Percentiles rank a stretch among this genome's conserved stretches.
phyloP scores from a whole-genome alignment of 2,329 filamentous ascomycete species.

The Didymellaceae sp. region DNA sequence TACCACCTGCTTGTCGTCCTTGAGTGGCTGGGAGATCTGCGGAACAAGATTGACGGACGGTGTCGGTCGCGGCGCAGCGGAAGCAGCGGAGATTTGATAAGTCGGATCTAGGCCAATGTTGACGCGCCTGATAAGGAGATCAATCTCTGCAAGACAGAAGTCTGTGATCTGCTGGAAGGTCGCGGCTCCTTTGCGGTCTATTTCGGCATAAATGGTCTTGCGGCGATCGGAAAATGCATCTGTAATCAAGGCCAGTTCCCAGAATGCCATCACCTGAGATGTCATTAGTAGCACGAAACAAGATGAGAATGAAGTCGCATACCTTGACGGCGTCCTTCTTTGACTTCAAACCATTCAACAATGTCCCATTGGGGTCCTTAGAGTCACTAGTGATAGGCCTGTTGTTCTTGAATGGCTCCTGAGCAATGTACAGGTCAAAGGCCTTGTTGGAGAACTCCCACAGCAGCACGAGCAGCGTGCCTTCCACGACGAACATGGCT shows the following conservation, averaged over 20 bases:
- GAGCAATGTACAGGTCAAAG: slow-evolving; percentile 81
- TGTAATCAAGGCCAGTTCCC: slow-evolving; percentile 85
- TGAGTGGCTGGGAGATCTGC: slow-evolving; percentile 57
- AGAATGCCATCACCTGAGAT: slow-evolving; percentile 78
- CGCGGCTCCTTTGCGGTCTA: slow-evolving; percentile 79
- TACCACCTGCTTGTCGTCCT: slow-evolving; percentile 55
- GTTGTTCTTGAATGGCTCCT: slow-evolving; percentile 83
- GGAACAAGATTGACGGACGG: slow-evolving; percentile 56
- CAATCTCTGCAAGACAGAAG: slow-evolving; percentile 73
- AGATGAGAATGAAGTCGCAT: slow-evolving; percentile 29
- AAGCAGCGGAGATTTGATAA: slow-evolving; percentile 24
- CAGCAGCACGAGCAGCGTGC: slow-evolving; percentile 70
- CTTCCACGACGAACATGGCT: slow-evolving; percentile 60
- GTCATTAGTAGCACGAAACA: slow-evolving; percentile 13
- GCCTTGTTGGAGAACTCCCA: slow-evolving; percentile 80
- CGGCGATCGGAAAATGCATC: slow-evolving; percentile 76
- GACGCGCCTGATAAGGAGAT: slow-evolving; percentile 71
- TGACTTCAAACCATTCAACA: slow-evolving; percentile 81
- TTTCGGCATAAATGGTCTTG: slow-evolving; percentile 83
- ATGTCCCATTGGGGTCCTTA: slow-evolving; percentile 88
- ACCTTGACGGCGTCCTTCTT: slow-evolving; percentile 80
- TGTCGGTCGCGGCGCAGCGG: slow-evolving; percentile 25
- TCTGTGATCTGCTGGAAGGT: slow-evolving; percentile 81
- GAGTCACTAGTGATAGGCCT: slow-evolving; percentile 83
- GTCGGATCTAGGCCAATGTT: slow-evolving; percentile 53